A percentile compares a stretch with the other conserved stretches of the same genome.
phyloP scores from a whole-genome alignment of 768 basidiomycete genomes.

The Guyanaporus albipodus region DNA sequence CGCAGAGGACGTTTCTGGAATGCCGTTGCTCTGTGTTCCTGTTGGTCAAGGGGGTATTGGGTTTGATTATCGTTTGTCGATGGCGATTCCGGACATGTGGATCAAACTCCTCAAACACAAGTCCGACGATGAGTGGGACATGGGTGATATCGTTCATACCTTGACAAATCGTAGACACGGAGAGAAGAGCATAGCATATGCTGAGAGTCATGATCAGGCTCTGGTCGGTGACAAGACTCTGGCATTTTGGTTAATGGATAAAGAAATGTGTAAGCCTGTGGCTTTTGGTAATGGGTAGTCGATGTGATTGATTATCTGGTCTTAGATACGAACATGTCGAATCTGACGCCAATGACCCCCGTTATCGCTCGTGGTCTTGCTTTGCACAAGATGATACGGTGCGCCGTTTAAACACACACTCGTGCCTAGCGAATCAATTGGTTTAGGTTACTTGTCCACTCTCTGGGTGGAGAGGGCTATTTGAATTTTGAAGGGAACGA shows the following conservation, averaged over 20 bases:
- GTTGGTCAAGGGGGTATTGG: conserved; percentile 84
- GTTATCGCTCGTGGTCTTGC: conserved; percentile 85
- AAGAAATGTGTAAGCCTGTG: conserved; percentile 88
- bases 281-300: neutral
- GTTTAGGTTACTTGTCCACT: conserved; percentile 77
- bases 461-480: conserved; percentile 95
- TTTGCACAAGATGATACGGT: conserved; percentile 98
- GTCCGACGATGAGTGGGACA: conserved; percentile 81
- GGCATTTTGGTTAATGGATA: conserved; percentile 99
- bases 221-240: conserved; percentile 98
- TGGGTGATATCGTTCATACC: conserved; percentile 83
- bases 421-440: neutral
- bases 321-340: conserved; percentile 91
- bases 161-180: conserved; percentile 84
- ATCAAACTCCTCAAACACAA: conserved; percentile 97
- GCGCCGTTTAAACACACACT: conserved; percentile 10
- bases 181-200: conserved; percentile 90
- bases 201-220: conserved; percentile 97
- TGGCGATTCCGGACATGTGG: conserved; percentile 99
- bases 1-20: conserved; percentile 98
- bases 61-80: conserved; percentile 96
- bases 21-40: conserved; percentile 89
- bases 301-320: neutral
- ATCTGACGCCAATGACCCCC: conserved; percentile 75
- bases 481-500: conserved; percentile 98